phyloP scores from a whole-genome alignment of 1,139 yeast genomes.

The Kurtzmaniella quercitrusa region DNA sequence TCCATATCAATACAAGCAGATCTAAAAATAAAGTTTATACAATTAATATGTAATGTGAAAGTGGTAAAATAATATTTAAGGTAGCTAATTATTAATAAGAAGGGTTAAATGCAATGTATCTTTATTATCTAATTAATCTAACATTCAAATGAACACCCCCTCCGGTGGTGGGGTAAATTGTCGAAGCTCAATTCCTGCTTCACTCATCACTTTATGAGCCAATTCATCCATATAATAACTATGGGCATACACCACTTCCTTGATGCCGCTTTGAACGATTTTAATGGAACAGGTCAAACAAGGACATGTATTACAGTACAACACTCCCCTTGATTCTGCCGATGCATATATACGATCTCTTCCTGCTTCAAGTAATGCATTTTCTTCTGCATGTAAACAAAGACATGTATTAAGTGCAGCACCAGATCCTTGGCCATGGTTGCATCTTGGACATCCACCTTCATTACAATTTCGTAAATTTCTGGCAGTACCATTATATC shows the following conservation, averaged over 20 bases:
- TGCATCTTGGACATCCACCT: constrained; percentile 92
- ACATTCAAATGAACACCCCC: constrained; percentile 35
- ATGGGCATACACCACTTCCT: constrained; percentile 91
- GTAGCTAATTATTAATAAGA: no score
- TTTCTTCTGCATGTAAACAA: constrained; percentile 95
- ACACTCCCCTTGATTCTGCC: constrained; percentile 49
- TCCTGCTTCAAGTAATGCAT: constrained; percentile 91
- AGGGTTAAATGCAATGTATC: no score
- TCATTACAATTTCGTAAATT: constrained; percentile 84
- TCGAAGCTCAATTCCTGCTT: constrained; percentile 70
- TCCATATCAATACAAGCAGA: constrained; percentile 64
- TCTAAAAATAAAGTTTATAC: no score
- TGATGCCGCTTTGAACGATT: constrained; percentile 88
- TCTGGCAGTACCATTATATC: constrained; percentile 96
- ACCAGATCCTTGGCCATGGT: constrained; percentile 62
- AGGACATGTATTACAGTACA: constrained; percentile 96
- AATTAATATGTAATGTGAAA: no score
- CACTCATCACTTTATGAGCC: constrained; percentile 64
- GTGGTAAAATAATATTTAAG: no score
- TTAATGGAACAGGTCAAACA: constrained; percentile 94
- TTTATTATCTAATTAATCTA: neutral
- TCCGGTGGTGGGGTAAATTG: constrained; percentile 66
- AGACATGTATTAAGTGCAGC: constrained; percentile 70
- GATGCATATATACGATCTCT: constrained; percentile 61
- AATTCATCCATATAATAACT: constrained; percentile 85